Base-by-base conservation (phyloP, 768 basidiomycete species). In the Baorangia bicolor region DNA sequence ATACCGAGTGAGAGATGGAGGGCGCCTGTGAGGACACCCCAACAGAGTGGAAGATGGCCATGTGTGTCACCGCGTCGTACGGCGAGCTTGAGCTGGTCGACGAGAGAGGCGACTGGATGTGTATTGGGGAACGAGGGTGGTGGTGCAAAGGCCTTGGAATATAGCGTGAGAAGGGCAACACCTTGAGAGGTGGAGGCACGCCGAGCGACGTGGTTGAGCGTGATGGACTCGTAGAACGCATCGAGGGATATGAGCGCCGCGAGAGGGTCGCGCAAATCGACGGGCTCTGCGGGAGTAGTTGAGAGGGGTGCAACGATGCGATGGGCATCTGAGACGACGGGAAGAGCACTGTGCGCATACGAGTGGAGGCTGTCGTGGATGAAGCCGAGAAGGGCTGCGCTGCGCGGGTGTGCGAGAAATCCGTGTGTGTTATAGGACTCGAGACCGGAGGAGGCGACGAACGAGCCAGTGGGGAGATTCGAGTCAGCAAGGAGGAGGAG, bases 401-500 rank as follows among this genome's bases (percentile, higher is more conserved):
- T 23, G 51, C 27, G 51, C 2, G 60, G 49, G 67, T 45, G 60
- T 1, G 78, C 65, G 16, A 76, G 59, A 65, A 95, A 90, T 0
- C 94, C 97, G 69, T 99, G 97, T 27, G 89, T 87, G 38, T 84
- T 74, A 68, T 85, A 94, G 5, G 94, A 93, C 66, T 99, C 96
- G 56, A 98, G 81, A 2, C 96, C 96, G 3, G 92, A 83, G 1
- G 94, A 97, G 1, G 95, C 92, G 55, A 98, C 92, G 70, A 99
- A 99, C 2, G 96, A 89, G 34, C 97, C 97, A 0, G 96, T 98
- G 2, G 97, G 97, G 4, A 99, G 85, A 71, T 96, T 98, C 58
- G 92, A 90, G 75, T 96, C 94, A 0, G 91, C 81, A 40, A 96
- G 81, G 34, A 95, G 78, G 37, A 94, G 81, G 18, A 93, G 77